Evolutionary conservation across 2,329 filamentous ascomycete species (phyloP), one percentile per base, ranked within the genome.

Genomic region (Penicillium sp.): DNA sequence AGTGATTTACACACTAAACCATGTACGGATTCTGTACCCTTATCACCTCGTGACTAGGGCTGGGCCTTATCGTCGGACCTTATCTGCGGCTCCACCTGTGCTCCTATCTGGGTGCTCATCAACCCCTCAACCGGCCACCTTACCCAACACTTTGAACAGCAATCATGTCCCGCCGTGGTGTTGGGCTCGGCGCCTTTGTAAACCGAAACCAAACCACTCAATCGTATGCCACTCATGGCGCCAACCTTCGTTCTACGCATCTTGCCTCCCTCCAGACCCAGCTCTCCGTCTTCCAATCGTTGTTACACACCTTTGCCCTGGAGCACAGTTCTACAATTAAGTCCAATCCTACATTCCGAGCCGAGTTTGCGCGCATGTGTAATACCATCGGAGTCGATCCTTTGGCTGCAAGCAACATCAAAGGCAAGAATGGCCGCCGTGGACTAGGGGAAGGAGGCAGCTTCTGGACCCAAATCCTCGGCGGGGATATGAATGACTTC

Each of bases 361-460:
- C 93, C 33, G 93, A 99, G 76, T 99, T 99, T 72, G 93, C 95
- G 3, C 91, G 93, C 73, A 99, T 99, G 95, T 99, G 95, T 78
- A 87, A 92, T 69, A 92, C 93, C 61, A 97, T 99, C 65, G 95
- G 95, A 48, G 92, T 99, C 13, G 95, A 99, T 74, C 96, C 95
- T 2, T 82, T 99, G 19, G 91, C 92, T n/a, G 86, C 84, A 56
- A 83, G 79, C 65, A 86, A 82, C 68, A 76, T 78, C 58, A 73
- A 79, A 64, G 79, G 80, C 52, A 79, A 79, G 59, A 75, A 75
- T 43, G 79, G 76, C 47, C 77, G 74, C 4, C 80, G 62, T 73
- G 78, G 78, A 19, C 54, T 69, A n/a, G 69, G 70, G 24, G 74
- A 75, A 50, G 80, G 79, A 1, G 85, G 85, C 19, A 95, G 89